Base-by-base conservation (phyloP, 169 alveolate species). In the Plasmodium gallinaceum region DNA sequence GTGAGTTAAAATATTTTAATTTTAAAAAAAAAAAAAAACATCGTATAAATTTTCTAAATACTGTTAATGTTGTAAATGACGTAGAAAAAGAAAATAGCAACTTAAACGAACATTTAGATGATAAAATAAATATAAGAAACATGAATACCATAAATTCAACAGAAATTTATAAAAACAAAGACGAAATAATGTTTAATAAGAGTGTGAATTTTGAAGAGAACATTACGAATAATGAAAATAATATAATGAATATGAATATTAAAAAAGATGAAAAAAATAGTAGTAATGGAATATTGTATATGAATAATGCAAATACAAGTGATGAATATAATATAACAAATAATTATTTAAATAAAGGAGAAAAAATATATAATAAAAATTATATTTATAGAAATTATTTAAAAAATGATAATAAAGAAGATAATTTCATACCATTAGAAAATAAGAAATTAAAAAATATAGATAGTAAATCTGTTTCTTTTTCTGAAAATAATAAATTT, bases 21-120 rank as follows among this genome's bases (percentile, higher is more conserved):
- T 32, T 42, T 26, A 78, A 64, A 78, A 78, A 66, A 52, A 76
- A 66, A 66, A 78, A 78, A 78, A 78, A 51, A 48, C 24, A 45
- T 37, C 43, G 48, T 52, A 39, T 75, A 24, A 66, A 10, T 9
- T 9, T 62, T 62, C 42, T 24, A 18, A 64, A 46, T 52, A 75
- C 20, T 20, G 10, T 45, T 12, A 75, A 42, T 39, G n/a, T 62
- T 43, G 42, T 45, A 43, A 75, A 32, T 24, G 66, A 39, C 60
- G 7, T 61, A 37, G 62, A 75, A 12, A 10, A 75, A 8, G 39
- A 3, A 12, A 32, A 54, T 54, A 54, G 1, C 3, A 32, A 42
- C n/a, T 16, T 12, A 72, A 22, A 0, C 18, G 37, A 32, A 20
- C 32, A 32, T 20, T 6, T 18, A 16, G 37, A 73, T 20, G 52